These are phyloP conservation scores for Mariannaea elegans DNA, from an alignment of 2,329 filamentous ascomycete genomes.

Conservation along the genomic window DNA sequence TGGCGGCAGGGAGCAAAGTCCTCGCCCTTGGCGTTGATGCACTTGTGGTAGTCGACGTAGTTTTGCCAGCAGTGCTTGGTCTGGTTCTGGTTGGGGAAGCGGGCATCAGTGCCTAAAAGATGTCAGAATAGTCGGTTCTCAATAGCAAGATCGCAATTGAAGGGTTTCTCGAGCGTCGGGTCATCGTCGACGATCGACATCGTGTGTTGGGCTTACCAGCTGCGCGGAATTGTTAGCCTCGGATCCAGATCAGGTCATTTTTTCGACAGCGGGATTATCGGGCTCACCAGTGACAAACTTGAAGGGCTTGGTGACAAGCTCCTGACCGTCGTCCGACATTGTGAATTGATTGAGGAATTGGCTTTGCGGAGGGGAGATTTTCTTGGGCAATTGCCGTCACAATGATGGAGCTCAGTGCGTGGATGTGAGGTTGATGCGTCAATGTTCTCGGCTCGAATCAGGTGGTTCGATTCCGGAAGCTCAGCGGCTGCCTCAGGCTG, in stretches of 20 bases:
- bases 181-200: conserved; percentile 28
- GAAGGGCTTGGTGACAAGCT: conserved; percentile 96
- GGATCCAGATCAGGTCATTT: conserved; percentile 48
- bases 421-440: conserved; percentile 46
- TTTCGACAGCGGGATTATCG: conserved; percentile 48
- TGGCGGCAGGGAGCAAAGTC: conserved; percentile 97
- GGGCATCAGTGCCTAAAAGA: conserved; percentile 89
- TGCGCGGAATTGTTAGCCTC: conserved; percentile 54
- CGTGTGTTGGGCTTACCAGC: conserved; percentile 52
- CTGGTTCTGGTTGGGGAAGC: conserved; percentile 98
- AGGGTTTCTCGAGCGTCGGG: conserved; percentile 33
- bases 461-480: conserved; percentile 49
- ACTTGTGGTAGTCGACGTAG: conserved; percentile 99
- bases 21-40: conserved; percentile 97
- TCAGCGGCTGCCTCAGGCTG: conserved; percentile 52
- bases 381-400: conserved; percentile 46
- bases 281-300: conserved; percentile 98
- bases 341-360: conserved; percentile 56
- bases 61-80: conserved; percentile 99
- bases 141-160: conserved; percentile 37
- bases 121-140: conserved; percentile 29
- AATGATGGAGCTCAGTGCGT: conserved; percentile 45
- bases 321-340: conserved; percentile 84
- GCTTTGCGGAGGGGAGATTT: conserved; percentile 34
- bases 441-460: conserved; percentile 51